Evolutionary conservation across 164 flowering plant genomes (phyloP).

Genomic region (Nymphaea colorata): DNA sequence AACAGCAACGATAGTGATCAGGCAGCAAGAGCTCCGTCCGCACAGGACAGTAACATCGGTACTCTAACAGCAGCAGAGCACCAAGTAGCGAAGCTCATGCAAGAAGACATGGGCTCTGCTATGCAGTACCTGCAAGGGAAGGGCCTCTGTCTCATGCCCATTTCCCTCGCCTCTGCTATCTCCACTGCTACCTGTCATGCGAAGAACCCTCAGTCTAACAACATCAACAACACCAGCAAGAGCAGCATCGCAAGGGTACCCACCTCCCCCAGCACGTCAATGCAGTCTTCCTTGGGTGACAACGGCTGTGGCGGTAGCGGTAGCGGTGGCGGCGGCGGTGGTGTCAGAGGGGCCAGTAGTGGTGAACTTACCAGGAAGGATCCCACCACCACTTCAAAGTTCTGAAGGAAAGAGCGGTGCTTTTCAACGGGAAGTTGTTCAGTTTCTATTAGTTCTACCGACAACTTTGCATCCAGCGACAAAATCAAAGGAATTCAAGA

Average conservation of each 20-base stretch:
- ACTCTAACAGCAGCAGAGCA: slow-evolving; percentile 52
- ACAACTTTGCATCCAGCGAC: too few species aligned
- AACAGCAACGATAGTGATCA: background rate
- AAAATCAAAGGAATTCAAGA: too few species aligned
- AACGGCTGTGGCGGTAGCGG: background rate
- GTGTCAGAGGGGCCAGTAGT: background rate
- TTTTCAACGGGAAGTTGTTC: background rate
- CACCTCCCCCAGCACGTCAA: slow-evolving; percentile 32
- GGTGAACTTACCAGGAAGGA: background rate
- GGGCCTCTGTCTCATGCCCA: slow-evolving; percentile 91
- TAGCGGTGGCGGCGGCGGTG: background rate
- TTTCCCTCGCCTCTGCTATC: slow-evolving; percentile 79
- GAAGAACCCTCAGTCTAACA: slow-evolving; percentile 16
- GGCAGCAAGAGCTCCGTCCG: slow-evolving; percentile 11
- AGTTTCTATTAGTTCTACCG: background rate
- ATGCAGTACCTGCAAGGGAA: slow-evolving; percentile 91
- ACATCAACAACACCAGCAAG: slow-evolving; percentile 4
- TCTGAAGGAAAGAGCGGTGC: background rate
- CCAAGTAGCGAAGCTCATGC: slow-evolving; percentile 79
- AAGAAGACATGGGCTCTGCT: slow-evolving; percentile 85
- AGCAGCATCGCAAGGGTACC: slow-evolving; percentile 21
- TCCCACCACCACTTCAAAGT: background rate
- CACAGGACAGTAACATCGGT: slow-evolving; percentile 13
- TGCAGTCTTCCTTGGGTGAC: background rate
- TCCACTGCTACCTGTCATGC: slow-evolving; percentile 58